Conservation (phyloP, 805 yeast genomes). For the Saturnispora saitoi region DNA sequence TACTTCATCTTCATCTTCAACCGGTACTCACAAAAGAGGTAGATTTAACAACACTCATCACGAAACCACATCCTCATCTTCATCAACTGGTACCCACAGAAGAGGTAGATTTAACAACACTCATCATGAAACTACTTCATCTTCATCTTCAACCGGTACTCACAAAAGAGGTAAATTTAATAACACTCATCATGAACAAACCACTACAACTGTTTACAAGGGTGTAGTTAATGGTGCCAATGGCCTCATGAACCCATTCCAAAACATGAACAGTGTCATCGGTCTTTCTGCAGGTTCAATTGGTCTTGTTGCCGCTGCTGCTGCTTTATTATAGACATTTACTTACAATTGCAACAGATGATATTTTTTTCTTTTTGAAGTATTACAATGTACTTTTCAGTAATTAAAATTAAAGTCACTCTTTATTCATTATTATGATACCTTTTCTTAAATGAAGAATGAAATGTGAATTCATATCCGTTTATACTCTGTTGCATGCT, state of each 20-base stretch:
- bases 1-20: conserved; percentile 25
- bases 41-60: conserved; percentile 41
- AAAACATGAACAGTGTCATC: conserved; percentile 18
- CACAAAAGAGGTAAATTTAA: conserved; percentile 50
- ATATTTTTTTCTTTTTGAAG: background rate
- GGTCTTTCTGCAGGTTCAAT: conserved; percentile 18
- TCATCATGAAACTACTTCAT: conserved; percentile 33
- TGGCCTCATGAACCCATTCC: conserved; percentile 16
- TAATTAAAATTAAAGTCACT: too few species aligned
- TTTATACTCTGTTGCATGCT: background rate
- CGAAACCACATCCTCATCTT: conserved; percentile 23
- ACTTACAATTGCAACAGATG: background rate
- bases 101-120: conserved; percentile 47
- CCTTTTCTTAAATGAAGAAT: background rate
- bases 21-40: conserved; percentile 39
- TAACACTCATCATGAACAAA: conserved; percentile 33
- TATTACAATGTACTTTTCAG: background rate
- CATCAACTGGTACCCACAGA: conserved; percentile 41
- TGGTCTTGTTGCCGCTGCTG: conserved; percentile 16
- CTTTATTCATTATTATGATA: background rate
- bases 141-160: conserved; percentile 37
- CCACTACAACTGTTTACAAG: conserved; percentile 28
- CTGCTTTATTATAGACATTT: conserved; percentile 14
- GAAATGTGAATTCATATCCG: background rate
- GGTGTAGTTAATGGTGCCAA: conserved; percentile 14